A percentile compares a stretch with the other conserved stretches of the same genome.
Evolutionary conservation across 495 filamentous ascomycete genomes (phyloP).

Genomic region (Letharia columbiana): DNA sequence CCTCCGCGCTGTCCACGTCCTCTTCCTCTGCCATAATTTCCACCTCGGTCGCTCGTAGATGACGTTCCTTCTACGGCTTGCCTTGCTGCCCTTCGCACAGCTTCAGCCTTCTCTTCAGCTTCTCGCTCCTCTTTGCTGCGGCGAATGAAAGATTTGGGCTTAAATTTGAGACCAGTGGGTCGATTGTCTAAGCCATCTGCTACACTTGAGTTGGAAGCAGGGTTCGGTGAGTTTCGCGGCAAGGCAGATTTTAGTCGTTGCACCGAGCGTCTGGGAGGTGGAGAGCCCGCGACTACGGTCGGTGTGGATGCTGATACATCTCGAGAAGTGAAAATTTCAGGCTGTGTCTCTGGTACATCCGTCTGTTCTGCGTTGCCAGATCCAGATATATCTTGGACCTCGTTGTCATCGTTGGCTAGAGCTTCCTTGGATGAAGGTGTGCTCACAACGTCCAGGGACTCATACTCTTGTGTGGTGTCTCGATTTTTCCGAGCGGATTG

Average conservation of each 20-base stretch:
- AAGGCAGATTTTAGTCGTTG: conserved; percentile 18
- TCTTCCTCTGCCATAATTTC: conserved; percentile 31
- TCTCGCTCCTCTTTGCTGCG: conserved; percentile 48
- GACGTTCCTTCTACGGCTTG: conserved; percentile 36
- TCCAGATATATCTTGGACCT: background rate
- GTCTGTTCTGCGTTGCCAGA: background rate
- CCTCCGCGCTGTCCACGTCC: conserved; percentile 28
- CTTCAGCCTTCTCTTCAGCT: conserved; percentile 40
- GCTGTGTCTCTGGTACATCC: background rate
- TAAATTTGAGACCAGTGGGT: conserved; percentile 34
- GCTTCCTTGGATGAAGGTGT: conserved; percentile 14
- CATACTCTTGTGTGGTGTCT: background rate
- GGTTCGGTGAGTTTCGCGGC: background rate
- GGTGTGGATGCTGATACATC: background rate
- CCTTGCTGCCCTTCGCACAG: conserved; percentile 38
- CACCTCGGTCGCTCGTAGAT: conserved; percentile 26
- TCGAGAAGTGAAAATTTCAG: background rate
- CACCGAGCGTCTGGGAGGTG: conserved; percentile 13
- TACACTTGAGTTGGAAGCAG: background rate
- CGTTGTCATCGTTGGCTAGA: background rate
- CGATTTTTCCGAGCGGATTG: conserved; percentile 24
- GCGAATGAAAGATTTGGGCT: conserved; percentile 39
- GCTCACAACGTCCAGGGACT: conserved; percentile 1
- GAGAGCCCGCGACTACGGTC: background rate
- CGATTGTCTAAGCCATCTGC: conserved; percentile 2